A percentile compares a stretch with the other conserved stretches of the same genome.
phyloP scores from a whole-genome alignment of 768 basidiomycete species.

The Filobasidium floriforme region DNA sequence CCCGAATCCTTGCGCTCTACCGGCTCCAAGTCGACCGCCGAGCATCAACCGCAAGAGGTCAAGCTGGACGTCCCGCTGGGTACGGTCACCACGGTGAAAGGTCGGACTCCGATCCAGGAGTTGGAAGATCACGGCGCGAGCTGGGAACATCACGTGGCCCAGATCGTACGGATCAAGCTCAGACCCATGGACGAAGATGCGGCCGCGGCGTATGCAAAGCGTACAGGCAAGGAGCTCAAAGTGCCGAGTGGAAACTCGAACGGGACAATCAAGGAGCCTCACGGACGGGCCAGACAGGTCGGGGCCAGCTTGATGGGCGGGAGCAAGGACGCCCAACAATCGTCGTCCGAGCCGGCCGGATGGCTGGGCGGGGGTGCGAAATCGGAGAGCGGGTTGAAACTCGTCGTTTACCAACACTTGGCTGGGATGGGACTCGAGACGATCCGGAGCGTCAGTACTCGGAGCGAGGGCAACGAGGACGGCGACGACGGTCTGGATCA shows the following conservation, averaged over 20 bases:
- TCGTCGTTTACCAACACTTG: slow-evolving; percentile 20
- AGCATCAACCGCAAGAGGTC: neutral
- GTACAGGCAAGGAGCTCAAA: neutral
- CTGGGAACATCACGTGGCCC: slow-evolving; percentile 1
- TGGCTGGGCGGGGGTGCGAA: slow-evolving; percentile 17
- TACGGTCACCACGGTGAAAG: neutral
- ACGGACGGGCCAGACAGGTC: neutral
- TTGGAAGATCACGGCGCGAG: slow-evolving; percentile 1
- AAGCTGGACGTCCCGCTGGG: slow-evolving; percentile 1
- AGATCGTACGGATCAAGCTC: neutral
- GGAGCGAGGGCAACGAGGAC: neutral
- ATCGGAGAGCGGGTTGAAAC: slow-evolving; percentile 18
- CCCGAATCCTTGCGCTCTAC: neutral
- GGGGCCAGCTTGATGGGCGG: neutral
- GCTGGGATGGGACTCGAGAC: neutral
- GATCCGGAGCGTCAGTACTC: neutral
- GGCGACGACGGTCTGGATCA: neutral
- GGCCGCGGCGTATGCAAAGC: neutral
- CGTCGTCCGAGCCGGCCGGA: neutral
- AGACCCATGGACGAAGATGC: neutral
- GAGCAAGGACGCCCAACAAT: neutral
- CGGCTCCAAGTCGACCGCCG: neutral
- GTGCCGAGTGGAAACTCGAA: neutral
- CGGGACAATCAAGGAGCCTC: neutral
- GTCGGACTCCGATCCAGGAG: neutral